These are phyloP conservation scores for Medakamo hakoo DNA, from an alignment of 139 green algal species.

Conservation along the genomic window DNA sequence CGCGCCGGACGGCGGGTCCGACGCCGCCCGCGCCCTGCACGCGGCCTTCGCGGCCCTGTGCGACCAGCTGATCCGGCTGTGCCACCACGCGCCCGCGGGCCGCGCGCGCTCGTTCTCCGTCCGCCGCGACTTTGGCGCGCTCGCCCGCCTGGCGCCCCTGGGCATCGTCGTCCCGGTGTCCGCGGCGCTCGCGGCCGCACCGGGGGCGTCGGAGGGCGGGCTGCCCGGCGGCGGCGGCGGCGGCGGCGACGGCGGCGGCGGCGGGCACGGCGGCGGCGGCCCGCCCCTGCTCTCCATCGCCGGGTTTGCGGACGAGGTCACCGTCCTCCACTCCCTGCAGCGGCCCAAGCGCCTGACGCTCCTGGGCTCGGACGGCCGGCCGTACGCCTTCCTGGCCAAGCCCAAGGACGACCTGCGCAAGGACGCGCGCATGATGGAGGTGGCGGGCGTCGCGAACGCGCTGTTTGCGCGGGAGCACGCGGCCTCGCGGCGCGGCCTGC, in stretches of 20 bases:
- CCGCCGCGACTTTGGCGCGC: conserved; percentile 25
- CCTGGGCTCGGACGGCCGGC: conserved; percentile 52
- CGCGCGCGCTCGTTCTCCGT: conserved; percentile 19
- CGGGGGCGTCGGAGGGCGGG: conserved; percentile 5
- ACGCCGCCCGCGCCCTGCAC: not conserved
- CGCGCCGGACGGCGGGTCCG: not conserved
- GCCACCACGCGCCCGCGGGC: conserved; percentile 15
- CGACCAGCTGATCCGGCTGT: conserved; percentile 67
- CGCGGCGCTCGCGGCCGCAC: conserved; percentile 15
- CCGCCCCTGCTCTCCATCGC: conserved; percentile 42
- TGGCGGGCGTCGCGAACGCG: conserved; percentile 53
- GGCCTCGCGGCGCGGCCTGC: conserved; percentile 49
- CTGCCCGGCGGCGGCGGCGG: conserved; percentile 6
- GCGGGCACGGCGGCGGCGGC: conserved; percentile 1
- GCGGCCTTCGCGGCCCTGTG: conserved; percentile 15
- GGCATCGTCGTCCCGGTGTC: conserved; percentile 54
- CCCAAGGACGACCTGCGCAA: conserved; percentile 97
- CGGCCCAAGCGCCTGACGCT: conserved; percentile 81
- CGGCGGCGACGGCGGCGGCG: not conserved
- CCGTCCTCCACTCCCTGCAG: conserved; percentile 66
- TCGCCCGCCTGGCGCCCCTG: conserved; percentile 46
- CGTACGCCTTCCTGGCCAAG: conserved; percentile 91
- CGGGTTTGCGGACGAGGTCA: conserved; percentile 60
- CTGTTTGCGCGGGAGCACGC: conserved; percentile 31
- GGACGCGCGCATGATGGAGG: conserved; percentile 94